Conservation (phyloP, 306 rosid species). For the Quercus wislizeni region DNA sequence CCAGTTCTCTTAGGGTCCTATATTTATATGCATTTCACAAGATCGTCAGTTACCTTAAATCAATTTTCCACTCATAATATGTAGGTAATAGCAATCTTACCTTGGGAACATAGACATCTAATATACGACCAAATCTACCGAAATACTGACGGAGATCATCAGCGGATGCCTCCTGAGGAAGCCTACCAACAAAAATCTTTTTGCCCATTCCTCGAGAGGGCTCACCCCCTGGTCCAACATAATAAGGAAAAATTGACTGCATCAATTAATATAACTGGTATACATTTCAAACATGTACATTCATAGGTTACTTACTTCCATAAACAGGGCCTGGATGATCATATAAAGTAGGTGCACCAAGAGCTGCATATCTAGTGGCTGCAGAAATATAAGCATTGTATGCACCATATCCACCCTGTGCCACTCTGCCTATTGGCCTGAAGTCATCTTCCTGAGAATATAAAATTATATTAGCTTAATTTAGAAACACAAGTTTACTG, state of each 20-base stretch:
- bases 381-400: constrained; percentile 92
- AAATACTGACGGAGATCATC: constrained; percentile 95
- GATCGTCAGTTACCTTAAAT: constrained; percentile 17
- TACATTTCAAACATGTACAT: background rate
- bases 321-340: constrained; percentile 82
- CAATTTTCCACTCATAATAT: background rate
- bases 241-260: constrained; percentile 9
- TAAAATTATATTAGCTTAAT: constrained; percentile 3
- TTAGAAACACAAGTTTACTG: background rate
- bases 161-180: constrained; percentile 81
- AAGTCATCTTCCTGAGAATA: constrained; percentile 83
- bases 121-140: constrained; percentile 84
- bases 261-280: constrained; percentile 14
- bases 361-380: constrained; percentile 95
- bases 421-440: constrained; percentile 69
- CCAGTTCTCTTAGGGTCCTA: constrained; percentile 91
- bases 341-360: constrained; percentile 93
- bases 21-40: constrained; percentile 6
- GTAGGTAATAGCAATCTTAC: constrained; percentile 35
- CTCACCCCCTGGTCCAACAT: constrained; percentile 64
- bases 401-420: constrained; percentile 94
- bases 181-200: constrained; percentile 85
- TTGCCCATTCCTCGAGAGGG: constrained; percentile 65
- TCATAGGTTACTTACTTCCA: constrained; percentile 63
- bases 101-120: constrained; percentile 90